Evolutionary conservation across 352 stramenopile genomes (phyloP), one percentile per base, ranked within the genome.

Genomic region (Phytophthora capsici): DNA sequence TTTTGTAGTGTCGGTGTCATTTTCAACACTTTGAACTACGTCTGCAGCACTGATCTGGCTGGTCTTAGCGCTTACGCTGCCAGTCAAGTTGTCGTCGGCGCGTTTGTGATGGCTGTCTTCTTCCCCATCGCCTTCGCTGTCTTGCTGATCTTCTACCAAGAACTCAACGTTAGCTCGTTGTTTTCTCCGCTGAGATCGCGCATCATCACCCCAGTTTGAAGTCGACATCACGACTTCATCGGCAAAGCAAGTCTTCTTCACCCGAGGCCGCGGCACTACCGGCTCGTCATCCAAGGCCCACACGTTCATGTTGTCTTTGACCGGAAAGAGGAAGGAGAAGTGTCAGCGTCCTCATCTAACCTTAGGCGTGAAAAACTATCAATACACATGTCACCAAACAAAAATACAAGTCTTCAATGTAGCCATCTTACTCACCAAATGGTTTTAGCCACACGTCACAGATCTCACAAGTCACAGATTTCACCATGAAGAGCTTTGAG

Each of bases 41-140:
- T 80, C 64, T 1, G 74, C 63, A 17, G 50, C 45, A 7, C 46
- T 74, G 25, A 80, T 66, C 38, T 78, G 55, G 12, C 76, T 66
- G 25, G 52, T 49, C 17, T 84, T 82, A 19, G 6, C 26, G 51
- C n/a, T 64, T 23, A 22, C 52, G 2, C 20, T 23, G 26, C 63
- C 40, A n/a, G 45, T 14, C 36, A 40, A 20, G 22, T 14, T 20
- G 20, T 36, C 4, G 40, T 53, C 20, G 23, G 13, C 12, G 20
- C 12, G 13, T 69, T 68, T 71, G 34, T 13, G 20, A 26, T 9
- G 14, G 6, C 30, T 17, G 6, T 50, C 37, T 7, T 54, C 50
- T 20, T 50, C 51, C 9, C 19, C 51, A 41, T 71, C 59, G 2
- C 64, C 64, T 8, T 71, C 55, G 34, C 59, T 73, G 22, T 16